phyloP scores from a whole-genome alignment of 225 moss, liverwort and hornwort genomes.

The Bryoerythrophyllum caledonicum region DNA sequence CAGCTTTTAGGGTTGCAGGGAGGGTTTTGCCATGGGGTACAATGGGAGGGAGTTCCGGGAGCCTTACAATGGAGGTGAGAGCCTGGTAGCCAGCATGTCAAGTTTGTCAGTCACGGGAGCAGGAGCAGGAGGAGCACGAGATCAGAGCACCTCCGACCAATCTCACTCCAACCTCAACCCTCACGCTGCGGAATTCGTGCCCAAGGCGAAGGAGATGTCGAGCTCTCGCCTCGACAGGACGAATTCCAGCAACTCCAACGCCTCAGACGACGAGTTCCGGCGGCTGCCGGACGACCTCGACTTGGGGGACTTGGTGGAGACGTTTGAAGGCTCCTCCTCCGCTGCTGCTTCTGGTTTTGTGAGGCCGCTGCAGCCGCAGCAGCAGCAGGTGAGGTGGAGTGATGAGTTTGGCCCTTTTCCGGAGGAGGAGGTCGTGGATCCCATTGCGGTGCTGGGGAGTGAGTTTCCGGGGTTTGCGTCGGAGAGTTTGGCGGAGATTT shows the following conservation, averaged over 20 bases:
- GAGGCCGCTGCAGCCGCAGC: conserved; percentile 29
- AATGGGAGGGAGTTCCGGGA: conserved; percentile 31
- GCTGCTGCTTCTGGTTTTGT: conserved; percentile 21
- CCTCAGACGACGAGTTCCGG: conserved; percentile 42
- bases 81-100: conserved; percentile 24
- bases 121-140: neutral
- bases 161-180: conserved; percentile 30
- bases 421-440: conserved; percentile 30
- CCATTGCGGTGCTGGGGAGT: conserved; percentile 29
- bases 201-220: conserved; percentile 23
- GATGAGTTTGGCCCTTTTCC: conserved; percentile 34
- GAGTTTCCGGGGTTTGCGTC: conserved; percentile 49
- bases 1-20: neutral
- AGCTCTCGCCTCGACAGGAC: conserved; percentile 29
- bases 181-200: conserved; percentile 40
- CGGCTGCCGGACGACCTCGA: conserved; percentile 48
- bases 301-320: conserved; percentile 32
- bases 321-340: conserved; percentile 25
- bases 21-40: conserved; percentile 24
- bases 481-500: conserved; percentile 44
- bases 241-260: conserved; percentile 44
- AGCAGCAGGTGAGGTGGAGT: conserved; percentile 15
- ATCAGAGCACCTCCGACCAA: conserved; percentile 11
- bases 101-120: conserved; percentile 7
- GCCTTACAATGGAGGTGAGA: conserved; percentile 29